These are phyloP conservation scores for Ceratobasidium papillatum DNA, from an alignment of 1,284 basidiomycete genomes.

Conservation along the genomic window DNA sequence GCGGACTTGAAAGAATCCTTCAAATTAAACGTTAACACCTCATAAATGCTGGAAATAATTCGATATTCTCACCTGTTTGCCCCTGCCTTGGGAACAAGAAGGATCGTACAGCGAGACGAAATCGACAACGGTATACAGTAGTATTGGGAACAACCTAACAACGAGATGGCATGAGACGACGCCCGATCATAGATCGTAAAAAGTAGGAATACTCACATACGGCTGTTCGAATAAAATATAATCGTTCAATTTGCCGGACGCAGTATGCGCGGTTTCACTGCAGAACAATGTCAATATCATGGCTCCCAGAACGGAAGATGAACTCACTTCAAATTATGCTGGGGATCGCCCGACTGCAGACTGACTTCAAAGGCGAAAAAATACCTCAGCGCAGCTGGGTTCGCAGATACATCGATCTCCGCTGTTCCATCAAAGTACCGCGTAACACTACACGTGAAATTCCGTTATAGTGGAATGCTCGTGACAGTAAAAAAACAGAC, in stretches of 20 bases:
- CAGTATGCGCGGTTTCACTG: constrained; percentile 32
- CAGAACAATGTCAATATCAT: background rate
- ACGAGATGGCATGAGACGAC: background rate
- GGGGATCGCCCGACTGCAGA: constrained; percentile 28
- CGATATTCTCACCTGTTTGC: constrained; percentile 13
- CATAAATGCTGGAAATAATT: constrained; percentile 2
- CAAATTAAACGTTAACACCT: background rate
- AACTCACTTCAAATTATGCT: constrained; percentile 27
- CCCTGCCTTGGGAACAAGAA: constrained; percentile 32
- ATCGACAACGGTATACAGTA: constrained; percentile 34
- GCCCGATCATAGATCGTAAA: background rate
- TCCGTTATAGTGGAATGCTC: background rate
- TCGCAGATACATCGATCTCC: constrained; percentile 26
- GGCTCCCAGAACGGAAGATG: background rate
- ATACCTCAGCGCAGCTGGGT: constrained; percentile 25
- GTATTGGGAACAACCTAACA: constrained; percentile 25
- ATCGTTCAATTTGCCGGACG: constrained; percentile 16
- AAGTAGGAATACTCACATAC: constrained; percentile 10
- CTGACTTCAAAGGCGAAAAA: constrained; percentile 36
- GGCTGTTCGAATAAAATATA: constrained; percentile 38
- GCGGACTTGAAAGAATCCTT: constrained; percentile 36
- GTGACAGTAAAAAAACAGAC: background rate
- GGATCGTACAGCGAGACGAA: constrained; percentile 21
- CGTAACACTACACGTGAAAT: constrained; percentile 26
- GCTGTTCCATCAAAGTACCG: constrained; percentile 37